Percentiles rank a stretch among this genome's conserved stretches.
phyloP scores from a whole-genome alignment of 2,329 filamentous ascomycete genomes.

The Fusarium sp. region DNA sequence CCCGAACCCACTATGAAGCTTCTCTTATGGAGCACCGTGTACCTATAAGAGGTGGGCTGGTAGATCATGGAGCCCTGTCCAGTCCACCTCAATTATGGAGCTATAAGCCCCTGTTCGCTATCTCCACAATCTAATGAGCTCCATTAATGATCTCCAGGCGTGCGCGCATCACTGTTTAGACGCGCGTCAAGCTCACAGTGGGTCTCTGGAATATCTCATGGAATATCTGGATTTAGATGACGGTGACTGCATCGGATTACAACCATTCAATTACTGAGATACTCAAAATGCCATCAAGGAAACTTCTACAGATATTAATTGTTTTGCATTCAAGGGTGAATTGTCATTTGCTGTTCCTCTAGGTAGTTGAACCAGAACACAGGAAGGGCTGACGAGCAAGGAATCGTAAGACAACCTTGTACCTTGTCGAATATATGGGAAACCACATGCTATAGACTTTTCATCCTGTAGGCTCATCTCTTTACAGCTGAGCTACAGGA shows the following conservation, averaged over 20 bases:
- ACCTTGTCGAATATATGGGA: fast-evolving
- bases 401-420: fast-evolving
- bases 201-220: neutral
- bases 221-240: neutral
- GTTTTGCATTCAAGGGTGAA: no score
- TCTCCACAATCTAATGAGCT: neutral
- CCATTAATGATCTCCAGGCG: neutral
- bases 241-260: neutral
- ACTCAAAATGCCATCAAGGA: neutral
- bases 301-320: no score
- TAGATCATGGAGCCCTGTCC: neutral
- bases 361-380: no score
- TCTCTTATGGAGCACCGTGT: neutral
- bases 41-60: neutral
- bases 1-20: neutral
- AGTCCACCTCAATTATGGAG: no score
- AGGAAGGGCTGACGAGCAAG: fast-evolving
- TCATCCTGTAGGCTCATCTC: fast-evolving
- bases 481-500: fast-evolving
- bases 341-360: no score
- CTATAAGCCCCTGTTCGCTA: neutral
- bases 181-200: neutral
- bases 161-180: neutral
- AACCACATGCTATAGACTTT: fast-evolving
- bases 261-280: fast-evolving